Evolutionary conservation across 2,329 filamentous ascomycete species (phyloP), one percentile per base, ranked within the genome.

Genomic region (Arthrinium puccinioides): DNA sequence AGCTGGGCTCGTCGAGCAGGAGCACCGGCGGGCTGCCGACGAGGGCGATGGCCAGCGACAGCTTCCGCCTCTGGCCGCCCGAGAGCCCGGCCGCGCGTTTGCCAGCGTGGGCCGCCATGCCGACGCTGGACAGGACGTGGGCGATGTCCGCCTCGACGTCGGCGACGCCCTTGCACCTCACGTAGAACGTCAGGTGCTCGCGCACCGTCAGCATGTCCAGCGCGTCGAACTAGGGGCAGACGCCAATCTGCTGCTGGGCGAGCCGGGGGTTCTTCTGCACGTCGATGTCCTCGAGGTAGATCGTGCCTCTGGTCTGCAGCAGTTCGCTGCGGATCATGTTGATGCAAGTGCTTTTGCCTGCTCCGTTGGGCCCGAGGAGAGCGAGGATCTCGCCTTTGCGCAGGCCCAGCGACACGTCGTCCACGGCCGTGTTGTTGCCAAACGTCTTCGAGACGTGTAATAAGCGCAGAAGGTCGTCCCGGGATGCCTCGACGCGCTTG

Each of bases 31-130:
- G 84, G 43, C 88, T 85, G 11, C 84, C 84, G 52, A 87, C 82
- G 1, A 90, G 61, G 0, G 84, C 84, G 34, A 89, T 87, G 0
- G 76, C 84, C 0, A 89, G 67, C 3, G 74, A 79, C 2, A 89
- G 61, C 54, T 89, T 89, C 13, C 84, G 70, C 61, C 85, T 85
- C 58, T 88, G 89, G 11, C 85, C 84, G 2, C 84, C 84, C 0
- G 81, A 86, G 0, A 88, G 69, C 39, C 79, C 78, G 20, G 69
- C 68, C 0, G 82, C 84, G 62, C 82, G 77, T 23, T 80, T 72
- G 18, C 71, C 61, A 3, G 71, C 65, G 60, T 83, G 86, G 0
- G 67, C 64, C 2, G 67, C 59, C 0, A 89, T 63, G 0, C 82
- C 82, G 4, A 87, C 81, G 2, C 80, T 79, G 14, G 68, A 60